Evolutionary conservation across 2,329 filamentous ascomycete genomes (phyloP).

Genomic region (Tolypocladium ophioglossoides): DNA sequence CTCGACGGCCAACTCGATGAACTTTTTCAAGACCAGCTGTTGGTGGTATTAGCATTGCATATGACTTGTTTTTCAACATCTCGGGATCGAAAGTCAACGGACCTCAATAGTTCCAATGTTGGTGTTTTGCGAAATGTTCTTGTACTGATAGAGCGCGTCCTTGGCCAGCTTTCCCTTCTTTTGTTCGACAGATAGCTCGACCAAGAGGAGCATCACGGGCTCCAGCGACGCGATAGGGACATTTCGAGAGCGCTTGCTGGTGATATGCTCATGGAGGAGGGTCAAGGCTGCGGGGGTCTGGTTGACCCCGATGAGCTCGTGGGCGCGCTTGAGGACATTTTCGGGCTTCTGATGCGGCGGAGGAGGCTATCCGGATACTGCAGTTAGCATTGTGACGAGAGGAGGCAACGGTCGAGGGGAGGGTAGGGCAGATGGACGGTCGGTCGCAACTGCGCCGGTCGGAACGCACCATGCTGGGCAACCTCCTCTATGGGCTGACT

Average conservation of each 20-base stretch:
- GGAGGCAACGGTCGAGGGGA: slow-evolving; percentile 10
- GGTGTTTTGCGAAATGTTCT: slow-evolving; percentile 98
- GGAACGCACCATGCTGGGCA: slow-evolving; percentile 38
- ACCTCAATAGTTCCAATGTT: slow-evolving; percentile 97
- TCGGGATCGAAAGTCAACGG: slow-evolving; percentile 12
- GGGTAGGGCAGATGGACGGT: slow-evolving; percentile 13
- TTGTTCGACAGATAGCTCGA: slow-evolving; percentile 92
- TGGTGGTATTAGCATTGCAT: slow-evolving; percentile 5
- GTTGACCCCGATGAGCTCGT: slow-evolving; percentile 96
- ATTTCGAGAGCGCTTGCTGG: slow-evolving; percentile 94
- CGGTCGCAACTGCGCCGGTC: slow-evolving; percentile 1
- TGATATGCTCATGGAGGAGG: slow-evolving; percentile 97
- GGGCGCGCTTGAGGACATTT: slow-evolving; percentile 96
- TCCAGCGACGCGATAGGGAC: slow-evolving; percentile 92
- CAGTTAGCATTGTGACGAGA: slow-evolving; percentile 16
- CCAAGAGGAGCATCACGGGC: slow-evolving; percentile 96
- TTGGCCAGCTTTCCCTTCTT: slow-evolving; percentile 98
- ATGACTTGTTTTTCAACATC: not conserved
- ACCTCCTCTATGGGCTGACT: slow-evolving; percentile 34
- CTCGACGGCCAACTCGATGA: slow-evolving; percentile 91
- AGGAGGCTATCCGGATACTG: slow-evolving; percentile 55
- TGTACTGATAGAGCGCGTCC: slow-evolving; percentile 98
- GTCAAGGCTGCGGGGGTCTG: slow-evolving; percentile 87
- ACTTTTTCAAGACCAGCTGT: slow-evolving; percentile 86
- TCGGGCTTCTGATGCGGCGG: slow-evolving; percentile 96